Conservation (phyloP, 2,329 filamentous ascomycete species). For the Pestalotiopsis sp. region DNA sequence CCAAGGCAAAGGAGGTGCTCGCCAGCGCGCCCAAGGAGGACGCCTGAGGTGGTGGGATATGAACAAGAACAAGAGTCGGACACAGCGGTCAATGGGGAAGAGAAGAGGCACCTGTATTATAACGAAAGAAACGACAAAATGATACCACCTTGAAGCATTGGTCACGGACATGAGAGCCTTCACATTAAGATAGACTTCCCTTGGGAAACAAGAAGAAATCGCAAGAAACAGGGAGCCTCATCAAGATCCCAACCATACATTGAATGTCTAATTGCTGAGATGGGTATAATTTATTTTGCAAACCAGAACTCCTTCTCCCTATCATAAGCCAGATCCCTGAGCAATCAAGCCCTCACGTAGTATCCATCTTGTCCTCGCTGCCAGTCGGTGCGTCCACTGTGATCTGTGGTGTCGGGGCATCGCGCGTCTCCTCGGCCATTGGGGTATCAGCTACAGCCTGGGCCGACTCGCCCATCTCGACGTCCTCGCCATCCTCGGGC, state of each 20-base stretch:
- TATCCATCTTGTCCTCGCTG: slow-evolving; percentile 69
- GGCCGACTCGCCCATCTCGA: slow-evolving; percentile 40
- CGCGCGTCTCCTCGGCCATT: slow-evolving; percentile 26
- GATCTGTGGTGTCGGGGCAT: slow-evolving; percentile 42
- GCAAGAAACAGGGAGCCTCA: not conserved
- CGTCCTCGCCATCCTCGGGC: slow-evolving; percentile 34
- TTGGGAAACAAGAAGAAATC: not conserved
- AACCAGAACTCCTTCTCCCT: not conserved
- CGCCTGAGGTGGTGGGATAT: not conserved
- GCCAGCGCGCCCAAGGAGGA: slow-evolving; percentile 16
- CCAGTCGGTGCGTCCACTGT: slow-evolving; percentile 51
- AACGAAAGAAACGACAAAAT: slow-evolving; percentile 3
- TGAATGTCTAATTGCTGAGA: not conserved
- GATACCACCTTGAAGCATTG: slow-evolving; percentile 9
- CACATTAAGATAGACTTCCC: not conserved
- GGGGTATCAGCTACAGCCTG: slow-evolving; percentile 33
- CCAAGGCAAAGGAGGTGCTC: slow-evolving; percentile 53
- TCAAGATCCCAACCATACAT: not conserved
- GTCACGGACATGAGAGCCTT: not conserved
- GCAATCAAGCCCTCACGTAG: slow-evolving; percentile 33
- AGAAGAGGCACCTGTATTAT: not conserved
- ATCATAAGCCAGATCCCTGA: not conserved
- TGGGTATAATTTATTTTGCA: slow-evolving; percentile 9
- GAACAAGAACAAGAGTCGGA: not conserved
- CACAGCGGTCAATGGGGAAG: not conserved